Evolutionary conservation across 2,329 filamentous ascomycete genomes (phyloP), one percentile per base, ranked within the genome.

Genomic region (Claviceps humidiphila): DNA sequence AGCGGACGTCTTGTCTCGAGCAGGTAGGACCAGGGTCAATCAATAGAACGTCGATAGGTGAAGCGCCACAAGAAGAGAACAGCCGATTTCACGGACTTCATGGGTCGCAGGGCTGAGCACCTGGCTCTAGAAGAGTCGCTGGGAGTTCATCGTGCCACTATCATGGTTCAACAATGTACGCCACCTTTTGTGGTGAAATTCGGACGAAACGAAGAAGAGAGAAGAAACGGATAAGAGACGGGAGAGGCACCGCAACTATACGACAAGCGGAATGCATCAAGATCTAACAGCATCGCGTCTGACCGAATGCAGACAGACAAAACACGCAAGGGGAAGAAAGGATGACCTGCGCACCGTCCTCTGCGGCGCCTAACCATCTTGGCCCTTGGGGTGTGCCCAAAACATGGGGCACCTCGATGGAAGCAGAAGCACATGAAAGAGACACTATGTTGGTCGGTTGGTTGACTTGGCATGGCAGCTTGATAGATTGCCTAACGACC

Each of bases 21-120:
- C 51, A 58, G 63, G 58, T 64, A 58, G 56, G 67, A 65, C 39
- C 49, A 54, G 56, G 59, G 70, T 71, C 72, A 75, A 58, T 75
- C 72, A 74, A 74, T 74, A 34, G 73, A 71, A 69, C 58, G 56
- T 47, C 1, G 7, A 38, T 22, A 30, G 13, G 42, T 22, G 13
- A 22, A 24, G 14, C n/a, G 5, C 53, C 30, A 49, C 49, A 55
- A 5, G 24, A 47, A 40, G 22, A 30, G 50, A 37, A 47, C 13
- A 24, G 34, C 14, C 34, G 34, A 41, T n/a, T 40, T 22, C n/a
- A 22, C 39, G 20, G 42, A 34, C 17, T 40, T 22, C n/a, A 22
- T 40, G 20, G 42, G 41, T 39, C 30, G 6, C 37, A 34, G n/a
- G 24, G 37, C 24, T n/a, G 50, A 51, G 38, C 37, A 20, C 38